Evolutionary conservation across 768 basidiomycete genomes (phyloP), one percentile per base, ranked within the genome.

Genomic region (Vararia minispora): DNA sequence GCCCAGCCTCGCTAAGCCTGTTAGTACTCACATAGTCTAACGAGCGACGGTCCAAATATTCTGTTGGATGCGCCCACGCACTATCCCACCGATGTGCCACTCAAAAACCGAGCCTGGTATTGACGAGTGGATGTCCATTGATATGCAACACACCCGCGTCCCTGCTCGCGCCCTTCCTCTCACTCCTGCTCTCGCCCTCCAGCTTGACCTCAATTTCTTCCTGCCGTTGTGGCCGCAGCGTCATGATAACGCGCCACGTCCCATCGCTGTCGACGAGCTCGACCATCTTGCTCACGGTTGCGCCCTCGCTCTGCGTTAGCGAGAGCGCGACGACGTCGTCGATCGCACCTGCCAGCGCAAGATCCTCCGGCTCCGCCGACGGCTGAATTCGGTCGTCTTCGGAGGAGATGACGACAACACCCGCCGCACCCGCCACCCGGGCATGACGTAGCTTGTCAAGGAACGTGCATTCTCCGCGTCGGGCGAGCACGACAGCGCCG

Each of bases 391-490:
- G 51, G 6, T 44, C 31, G 16, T 85, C 76, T 21, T 76, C 69
- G 41, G 77, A 64, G 52, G 73, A 79, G 52, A 84, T 60, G 29
- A 94, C 76, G 12, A 98, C 58, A 7, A 91, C 73, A 1, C 88
- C 92, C 0, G 70, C 69, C 4, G 89, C 88, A 1, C 75, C 80
- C 1, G 79, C 83, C 7, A 65, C 59, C 13, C 69, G 68, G 4
- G 90, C 91, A 31, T 67, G 45, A 10, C 75, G 35, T 12, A 92
- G 65, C 60, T 99, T 99, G 47, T 86, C 72, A 11, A 88, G 58
- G 60, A 98, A 98, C 7, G 89, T 81, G 57, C 94, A 98, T 4
- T 67, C 72, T 5, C 94, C 94, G 21, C 94, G 72, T 30, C 65
- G 65, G 12, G 83, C 64, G 12, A 95, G 53, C n/a, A n/a, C n/a